Percentiles rank a stretch among this genome's conserved stretches.
Conservation (phyloP, 2,329 filamentous ascomycete genomes). For the Trichophyton equinum region DNA sequence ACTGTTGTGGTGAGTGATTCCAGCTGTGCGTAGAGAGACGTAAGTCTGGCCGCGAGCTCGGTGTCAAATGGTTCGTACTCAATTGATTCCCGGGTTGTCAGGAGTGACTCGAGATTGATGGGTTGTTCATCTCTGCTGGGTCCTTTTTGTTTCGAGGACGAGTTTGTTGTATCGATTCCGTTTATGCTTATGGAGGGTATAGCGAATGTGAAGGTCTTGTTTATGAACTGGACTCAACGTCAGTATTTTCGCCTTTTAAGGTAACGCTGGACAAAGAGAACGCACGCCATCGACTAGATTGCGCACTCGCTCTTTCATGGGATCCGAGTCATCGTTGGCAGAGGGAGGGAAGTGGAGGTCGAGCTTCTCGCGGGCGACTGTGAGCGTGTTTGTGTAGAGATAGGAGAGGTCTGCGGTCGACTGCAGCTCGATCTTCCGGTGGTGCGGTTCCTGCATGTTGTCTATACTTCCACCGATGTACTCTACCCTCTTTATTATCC, state of each 20-base stretch:
- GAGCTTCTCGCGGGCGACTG: conserved; percentile 36
- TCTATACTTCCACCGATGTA: not conserved
- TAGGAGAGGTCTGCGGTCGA: conserved; percentile 38
- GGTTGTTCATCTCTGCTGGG: conserved; percentile 7
- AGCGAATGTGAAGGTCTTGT: conserved; percentile 32
- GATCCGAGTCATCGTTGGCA: conserved; percentile 29
- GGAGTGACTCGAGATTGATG: conserved; percentile 22
- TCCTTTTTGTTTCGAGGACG: not conserved
- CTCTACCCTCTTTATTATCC: not conserved
- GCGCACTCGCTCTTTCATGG: conserved; percentile 32
- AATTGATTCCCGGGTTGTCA: conserved; percentile 32
- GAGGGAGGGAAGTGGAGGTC: conserved; percentile 38
- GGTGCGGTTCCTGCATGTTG: conserved; percentile 24
- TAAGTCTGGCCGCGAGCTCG: conserved; percentile 31
- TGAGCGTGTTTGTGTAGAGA: conserved; percentile 35
- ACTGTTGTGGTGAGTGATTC: conserved; percentile 37
- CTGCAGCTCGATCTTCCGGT: conserved; percentile 41
- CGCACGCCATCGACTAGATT: conserved; percentile 31
- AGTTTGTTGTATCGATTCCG: conserved; percentile 28
- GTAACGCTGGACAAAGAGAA: not conserved
- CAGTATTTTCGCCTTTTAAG: too few relatives aligned
- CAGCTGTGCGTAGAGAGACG: conserved; percentile 35
- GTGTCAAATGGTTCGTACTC: conserved; percentile 38
- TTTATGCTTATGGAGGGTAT: conserved; percentile 37
- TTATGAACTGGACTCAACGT: conserved; percentile 28